Evolutionary conservation across 768 basidiomycete genomes (phyloP), one percentile per base, ranked within the genome.

Genomic region (Gloeophyllum trabeum): DNA sequence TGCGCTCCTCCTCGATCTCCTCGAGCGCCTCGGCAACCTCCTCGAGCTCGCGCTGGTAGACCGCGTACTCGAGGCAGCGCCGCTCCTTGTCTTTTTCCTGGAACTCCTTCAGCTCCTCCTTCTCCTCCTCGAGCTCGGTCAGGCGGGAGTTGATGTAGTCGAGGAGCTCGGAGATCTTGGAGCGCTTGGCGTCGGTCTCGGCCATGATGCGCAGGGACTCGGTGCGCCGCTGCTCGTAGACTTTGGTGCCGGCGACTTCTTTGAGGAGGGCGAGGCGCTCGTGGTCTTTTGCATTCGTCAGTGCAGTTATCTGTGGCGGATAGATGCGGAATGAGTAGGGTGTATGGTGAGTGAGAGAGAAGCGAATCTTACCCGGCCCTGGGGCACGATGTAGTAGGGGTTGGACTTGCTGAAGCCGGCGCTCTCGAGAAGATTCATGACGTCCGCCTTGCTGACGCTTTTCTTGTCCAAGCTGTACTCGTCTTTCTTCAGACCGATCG

Each of bases 321-420:
- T 44, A 23, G 18, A 21, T 56, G 41, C 55, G 48, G 22, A 25
- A 39, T 20, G 26, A 26, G 12, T 36, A 14, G 40, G 40, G 41
- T 19, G 36, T 13, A 21, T 18, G 21, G 5, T 3, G 18, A 26
- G 6, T 22, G 24, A 25, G 14, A 16, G 7, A 37, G 7, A 37
- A 45, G 5, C 25, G 24, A 16, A 24, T 73, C 81, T 61, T 52
- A 96, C 93, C 40, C 94, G 69, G 41, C 96, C 96, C 67, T 99
- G 96, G 2, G 96, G 96, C 0, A 98, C 94, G 50, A 99, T 99
- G 54, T 98, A 99, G 59, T 98, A 99, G 0, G 96, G 96, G 55
- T 98, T 99, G n/a, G 84, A 84, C 56, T 90, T 87, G 64, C 87
- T 91, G 66, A 99, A 99, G 1, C 96, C 94, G 1, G 96, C 96